Evolutionary conservation across 2,329 filamentous ascomycete genomes (phyloP).

Genomic region (Aspergillus novoparasiticus): DNA sequence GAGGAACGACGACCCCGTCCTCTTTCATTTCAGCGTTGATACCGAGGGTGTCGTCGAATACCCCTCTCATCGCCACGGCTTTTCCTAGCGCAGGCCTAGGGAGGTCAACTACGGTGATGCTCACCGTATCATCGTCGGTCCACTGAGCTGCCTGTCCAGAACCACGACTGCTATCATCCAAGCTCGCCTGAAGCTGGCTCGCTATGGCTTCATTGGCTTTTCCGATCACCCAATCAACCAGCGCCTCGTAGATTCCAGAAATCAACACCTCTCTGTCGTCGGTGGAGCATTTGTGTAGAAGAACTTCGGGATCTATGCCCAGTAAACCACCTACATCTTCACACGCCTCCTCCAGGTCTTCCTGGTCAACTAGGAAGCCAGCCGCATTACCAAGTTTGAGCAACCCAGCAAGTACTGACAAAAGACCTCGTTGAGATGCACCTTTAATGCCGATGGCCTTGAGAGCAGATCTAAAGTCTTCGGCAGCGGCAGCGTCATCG

Average conservation of each 20-base stretch:
- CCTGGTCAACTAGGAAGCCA: constrained; percentile 80
- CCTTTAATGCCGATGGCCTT: constrained; percentile 96
- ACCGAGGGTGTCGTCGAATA: constrained; percentile 89
- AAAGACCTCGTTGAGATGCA: constrained; percentile 74
- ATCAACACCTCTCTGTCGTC: constrained; percentile 83
- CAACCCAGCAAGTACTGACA: constrained; percentile 82
- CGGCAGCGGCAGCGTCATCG: constrained; percentile 88
- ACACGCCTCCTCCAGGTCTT: constrained; percentile 80
- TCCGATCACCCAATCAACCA: constrained; percentile 91
- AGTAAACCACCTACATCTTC: constrained; percentile 87
- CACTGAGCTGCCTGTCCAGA: constrained; percentile 63
- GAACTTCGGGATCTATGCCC: constrained; percentile 81
- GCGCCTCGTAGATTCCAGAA: constrained; percentile 84
- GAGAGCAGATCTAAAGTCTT: constrained; percentile 84
- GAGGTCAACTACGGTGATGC: constrained; percentile 84
- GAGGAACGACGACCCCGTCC: constrained; percentile 77
- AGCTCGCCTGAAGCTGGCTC: constrained; percentile 69
- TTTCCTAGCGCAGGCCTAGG: constrained; percentile 80
- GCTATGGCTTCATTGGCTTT: constrained; percentile 87
- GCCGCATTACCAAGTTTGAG: constrained; percentile 90
- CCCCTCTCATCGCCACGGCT: constrained; percentile 81
- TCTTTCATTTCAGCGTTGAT: constrained; percentile 98
- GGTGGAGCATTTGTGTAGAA: constrained; percentile 77
- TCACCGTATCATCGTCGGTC: constrained; percentile 77
- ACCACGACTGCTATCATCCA: constrained; percentile 61